phyloP scores from a whole-genome alignment of 2,329 filamentous ascomycete species.

The Zopfia rhizophila region DNA sequence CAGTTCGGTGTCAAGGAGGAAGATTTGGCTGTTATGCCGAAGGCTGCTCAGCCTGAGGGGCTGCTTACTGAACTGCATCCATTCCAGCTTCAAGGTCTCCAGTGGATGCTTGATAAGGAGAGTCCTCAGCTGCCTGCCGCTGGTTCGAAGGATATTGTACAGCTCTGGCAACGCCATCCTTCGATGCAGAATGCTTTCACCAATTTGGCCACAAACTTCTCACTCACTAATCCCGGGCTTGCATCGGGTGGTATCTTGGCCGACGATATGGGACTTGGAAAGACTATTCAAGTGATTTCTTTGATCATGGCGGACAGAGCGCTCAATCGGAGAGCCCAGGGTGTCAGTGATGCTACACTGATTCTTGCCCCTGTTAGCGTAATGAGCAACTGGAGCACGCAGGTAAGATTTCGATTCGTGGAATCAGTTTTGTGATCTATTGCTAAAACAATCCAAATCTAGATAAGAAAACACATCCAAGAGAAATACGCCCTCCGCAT shows the following conservation, averaged over 20 bases:
- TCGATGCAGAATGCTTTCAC: conserved; percentile 60
- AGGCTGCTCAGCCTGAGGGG: conserved; percentile 72
- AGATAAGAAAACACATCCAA: conserved; percentile 75
- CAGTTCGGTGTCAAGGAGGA: conserved; percentile 77
- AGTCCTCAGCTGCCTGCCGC: conserved; percentile 70
- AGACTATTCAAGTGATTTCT: conserved; percentile 87
- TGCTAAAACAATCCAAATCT: not conserved
- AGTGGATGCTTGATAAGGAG: conserved; percentile 84
- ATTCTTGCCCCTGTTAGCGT: conserved; percentile 86
- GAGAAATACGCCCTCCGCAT: conserved; percentile 71
- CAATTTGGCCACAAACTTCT: conserved; percentile 78
- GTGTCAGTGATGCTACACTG: conserved; percentile 68
- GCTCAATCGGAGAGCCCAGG: conserved; percentile 30
- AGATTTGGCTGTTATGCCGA: conserved; percentile 75
- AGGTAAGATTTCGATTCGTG: conserved; percentile 53
- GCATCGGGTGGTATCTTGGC: conserved; percentile 86
- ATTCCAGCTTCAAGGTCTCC: conserved; percentile 80
- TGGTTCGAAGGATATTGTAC: conserved; percentile 71
- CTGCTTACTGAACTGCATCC: conserved; percentile 77
- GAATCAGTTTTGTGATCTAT: too few species aligned
- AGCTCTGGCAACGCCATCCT: conserved; percentile 76
- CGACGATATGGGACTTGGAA: conserved; percentile 93
- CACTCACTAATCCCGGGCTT: conserved; percentile 69
- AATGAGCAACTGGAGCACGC: conserved; percentile 90
- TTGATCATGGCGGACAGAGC: conserved; percentile 71